Evolutionary conservation across 2,329 filamentous ascomycete species (phyloP), one percentile per base, ranked within the genome.

Genomic region (Hymenoscyphus fructigenus): DNA sequence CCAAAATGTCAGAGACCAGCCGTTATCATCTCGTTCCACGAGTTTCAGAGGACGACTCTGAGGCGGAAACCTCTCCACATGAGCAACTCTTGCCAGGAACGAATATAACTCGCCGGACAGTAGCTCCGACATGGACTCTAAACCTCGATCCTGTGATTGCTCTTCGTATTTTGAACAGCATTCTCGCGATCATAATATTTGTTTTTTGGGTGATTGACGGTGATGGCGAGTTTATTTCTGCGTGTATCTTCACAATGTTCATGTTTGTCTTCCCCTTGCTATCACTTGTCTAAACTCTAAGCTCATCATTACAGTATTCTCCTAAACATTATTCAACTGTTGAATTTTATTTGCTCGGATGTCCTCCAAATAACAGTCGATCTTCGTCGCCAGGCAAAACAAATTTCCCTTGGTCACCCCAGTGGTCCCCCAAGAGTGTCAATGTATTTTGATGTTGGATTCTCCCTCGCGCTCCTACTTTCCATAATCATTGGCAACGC

Each of bases 311-410:
- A 59, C 34, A 59, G 57, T 53, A 61, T 69, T 36, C 60, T 69
- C 29, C 38, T 62, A 20, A 66, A 68, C 14, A 17, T 65, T n/a
- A 14, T 65, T 2, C 57, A 60, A 44, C 3, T 69, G 5, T 23
- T 70, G 26, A 61, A 69, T 17, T 53, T 62, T 50, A 57, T 59
- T 2, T 12, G 66, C 53, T 62, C 64, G 3, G 29, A 68, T 23
- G 32, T 69, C 38, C 60, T 71, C 26, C 64, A 65, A 26, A 57
- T 68, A 28, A 67, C 66, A 14, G 59, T 69, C 28, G 64, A 67
- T 36, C 53, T 69, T 7, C 63, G 67, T 41, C 34, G 62, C 14
- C 53, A 62, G 14, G 10, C 55, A 32, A 64, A 41, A 63, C 60
- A 59, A 2, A 34, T 64, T 23, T 61, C 64, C 14, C 32, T 65